A percentile compares a stretch with the other conserved stretches of the same genome.
phyloP scores from a whole-genome alignment of 495 filamentous ascomycete species.

The Neurospora sp. region DNA sequence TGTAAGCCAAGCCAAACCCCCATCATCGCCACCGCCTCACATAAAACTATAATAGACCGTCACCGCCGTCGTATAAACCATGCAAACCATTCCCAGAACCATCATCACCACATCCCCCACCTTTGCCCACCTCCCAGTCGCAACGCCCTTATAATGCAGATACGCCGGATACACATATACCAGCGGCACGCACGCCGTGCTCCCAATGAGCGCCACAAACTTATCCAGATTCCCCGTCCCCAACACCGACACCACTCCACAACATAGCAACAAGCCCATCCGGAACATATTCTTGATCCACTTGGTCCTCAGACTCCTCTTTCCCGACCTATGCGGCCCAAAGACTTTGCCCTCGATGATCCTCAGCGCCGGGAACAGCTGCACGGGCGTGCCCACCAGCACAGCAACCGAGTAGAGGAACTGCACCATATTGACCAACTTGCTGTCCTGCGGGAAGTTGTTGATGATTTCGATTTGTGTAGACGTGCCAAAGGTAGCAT shows the following conservation, averaged over 20 bases:
- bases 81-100: conserved; percentile 44
- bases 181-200: conserved; percentile 64
- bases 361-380: conserved; percentile 53
- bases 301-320: conserved; percentile 41
- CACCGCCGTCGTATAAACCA: conserved; percentile 52
- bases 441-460: conserved; percentile 52
- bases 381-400: conserved; percentile 50
- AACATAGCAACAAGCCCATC: conserved; percentile 34
- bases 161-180: conserved; percentile 88
- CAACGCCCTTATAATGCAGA: conserved; percentile 50
- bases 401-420: conserved; percentile 57
- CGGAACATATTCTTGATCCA: conserved; percentile 60
- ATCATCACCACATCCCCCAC: conserved; percentile 45
- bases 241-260: conserved; percentile 39
- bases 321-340: conserved; percentile 43
- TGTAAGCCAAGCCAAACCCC: no score
- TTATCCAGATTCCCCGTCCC: conserved; percentile 53
- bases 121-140: conserved; percentile 35
- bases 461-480: conserved; percentile 54
- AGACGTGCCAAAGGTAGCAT: conserved; percentile 49
- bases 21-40: neutral
- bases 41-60: conserved; percentile 39
- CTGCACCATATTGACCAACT: conserved; percentile 55
- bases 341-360: conserved; percentile 49
- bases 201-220: conserved; percentile 55